Conservation (phyloP, 108 stramenopile species). For the Nannochloropsis granulata region DNA sequence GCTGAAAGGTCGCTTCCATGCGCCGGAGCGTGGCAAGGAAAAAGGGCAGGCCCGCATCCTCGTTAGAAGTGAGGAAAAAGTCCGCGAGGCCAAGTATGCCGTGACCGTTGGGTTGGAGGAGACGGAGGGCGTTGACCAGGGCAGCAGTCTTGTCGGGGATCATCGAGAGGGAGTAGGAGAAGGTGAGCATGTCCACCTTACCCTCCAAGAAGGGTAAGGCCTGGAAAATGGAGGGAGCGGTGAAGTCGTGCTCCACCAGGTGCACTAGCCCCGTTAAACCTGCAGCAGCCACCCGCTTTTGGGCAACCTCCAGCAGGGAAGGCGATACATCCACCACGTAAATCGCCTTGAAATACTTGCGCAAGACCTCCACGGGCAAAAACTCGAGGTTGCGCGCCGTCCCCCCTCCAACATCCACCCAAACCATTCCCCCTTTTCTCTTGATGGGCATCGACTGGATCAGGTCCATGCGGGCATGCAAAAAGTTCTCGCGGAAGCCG, state of each 20-base stretch:
- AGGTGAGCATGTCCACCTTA: conserved; percentile 18
- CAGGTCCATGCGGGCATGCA: conserved; percentile 18
- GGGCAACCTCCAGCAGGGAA: conserved; percentile 24
- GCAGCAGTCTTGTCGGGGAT: conserved; percentile 24
- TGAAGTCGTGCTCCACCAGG: conserved; percentile 14
- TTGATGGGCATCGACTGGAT: conserved; percentile 8
- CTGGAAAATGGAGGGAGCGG: background rate
- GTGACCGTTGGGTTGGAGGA: conserved; percentile 21
- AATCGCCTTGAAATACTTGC: conserved; percentile 20
- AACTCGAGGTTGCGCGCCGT: conserved; percentile 41
- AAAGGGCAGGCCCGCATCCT: background rate
- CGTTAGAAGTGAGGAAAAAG: conserved; percentile 22
- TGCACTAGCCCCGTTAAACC: conserved; percentile 19
- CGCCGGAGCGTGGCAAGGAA: background rate
- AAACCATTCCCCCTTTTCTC: conserved; percentile 9
- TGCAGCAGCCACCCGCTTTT: conserved; percentile 9
- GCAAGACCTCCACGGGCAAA: conserved; percentile 12
- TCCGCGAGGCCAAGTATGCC: conserved; percentile 24
- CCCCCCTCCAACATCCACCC: conserved; percentile 35
- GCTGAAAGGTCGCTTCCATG: conserved; percentile 13
- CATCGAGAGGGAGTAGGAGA: conserved; percentile 37
- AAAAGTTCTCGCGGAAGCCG: conserved; percentile 32
- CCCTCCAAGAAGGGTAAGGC: background rate
- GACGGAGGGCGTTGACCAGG: background rate
- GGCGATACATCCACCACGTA: conserved; percentile 27